Evolutionary conservation across 148 eudicot species (phyloP).

Genomic region (Dysphania ambrosioides): DNA sequence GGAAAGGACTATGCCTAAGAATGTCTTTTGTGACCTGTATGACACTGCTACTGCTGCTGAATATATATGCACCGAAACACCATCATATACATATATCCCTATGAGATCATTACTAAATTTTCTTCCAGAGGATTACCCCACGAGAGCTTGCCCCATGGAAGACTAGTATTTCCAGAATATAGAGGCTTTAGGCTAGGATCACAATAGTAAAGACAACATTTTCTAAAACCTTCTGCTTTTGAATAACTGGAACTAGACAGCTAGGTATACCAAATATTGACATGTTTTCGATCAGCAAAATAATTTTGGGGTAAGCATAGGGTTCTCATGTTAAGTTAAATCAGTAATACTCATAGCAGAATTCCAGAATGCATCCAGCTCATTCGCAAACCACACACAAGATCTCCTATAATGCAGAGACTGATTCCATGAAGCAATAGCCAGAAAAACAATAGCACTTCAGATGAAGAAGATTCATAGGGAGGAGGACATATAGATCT

Average conservation of each 20-base stretch:
- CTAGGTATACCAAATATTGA: not conserved
- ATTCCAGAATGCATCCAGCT: not conserved
- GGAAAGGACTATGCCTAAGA: not conserved
- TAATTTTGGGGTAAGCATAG: not conserved
- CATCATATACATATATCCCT: not conserved
- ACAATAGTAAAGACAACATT: not conserved
- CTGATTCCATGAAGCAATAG: constrained; percentile 2
- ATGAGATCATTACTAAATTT: not conserved
- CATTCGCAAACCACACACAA: not conserved
- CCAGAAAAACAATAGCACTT: not conserved
- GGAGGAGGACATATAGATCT: constrained; percentile 1
- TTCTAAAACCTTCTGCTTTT: not conserved
- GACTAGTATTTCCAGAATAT: not conserved
- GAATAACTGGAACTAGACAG: not conserved
- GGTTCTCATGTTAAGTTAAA: not conserved
- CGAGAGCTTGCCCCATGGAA: not conserved
- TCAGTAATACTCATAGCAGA: not conserved
- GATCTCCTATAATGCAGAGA: not conserved
- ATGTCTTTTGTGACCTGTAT: not conserved
- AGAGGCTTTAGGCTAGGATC: not conserved
- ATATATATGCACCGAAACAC: not conserved
- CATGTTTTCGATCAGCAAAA: not conserved
- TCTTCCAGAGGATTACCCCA: not conserved
- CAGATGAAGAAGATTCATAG: not conserved
- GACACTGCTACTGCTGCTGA: not conserved